Conservation (phyloP, 176 grass and related monocot genomes). For the Oryza officinalis region DNA sequence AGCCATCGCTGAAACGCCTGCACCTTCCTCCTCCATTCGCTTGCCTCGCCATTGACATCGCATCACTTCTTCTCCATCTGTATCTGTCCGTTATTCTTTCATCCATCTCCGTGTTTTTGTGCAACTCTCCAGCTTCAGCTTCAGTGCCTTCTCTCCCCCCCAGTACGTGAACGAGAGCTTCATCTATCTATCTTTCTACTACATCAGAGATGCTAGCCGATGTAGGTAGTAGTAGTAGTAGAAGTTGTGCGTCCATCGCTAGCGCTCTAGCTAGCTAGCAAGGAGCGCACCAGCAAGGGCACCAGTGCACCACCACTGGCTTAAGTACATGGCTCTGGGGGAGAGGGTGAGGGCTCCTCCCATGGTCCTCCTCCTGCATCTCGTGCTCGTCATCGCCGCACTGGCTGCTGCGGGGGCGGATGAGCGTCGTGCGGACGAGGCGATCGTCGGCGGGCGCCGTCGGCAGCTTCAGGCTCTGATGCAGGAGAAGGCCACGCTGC, state of each 20-base stretch:
- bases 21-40: neutral
- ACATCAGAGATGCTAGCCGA: neutral
- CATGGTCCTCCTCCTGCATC: slow-evolving; percentile 42
- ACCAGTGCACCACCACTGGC: neutral
- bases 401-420: neutral
- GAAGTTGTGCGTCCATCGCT: slow-evolving; percentile 17
- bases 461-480: slow-evolving; percentile 18
- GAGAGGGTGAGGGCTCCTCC: slow-evolving; percentile 38
- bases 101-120: slow-evolving; percentile 4
- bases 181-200: neutral
- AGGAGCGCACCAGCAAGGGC: neutral
- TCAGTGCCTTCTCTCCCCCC: neutral
- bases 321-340: neutral
- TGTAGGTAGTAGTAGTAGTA: no score
- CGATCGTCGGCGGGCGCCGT: neutral
- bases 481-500: slow-evolving; percentile 58
- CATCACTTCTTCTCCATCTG: neutral
- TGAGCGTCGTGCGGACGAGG: neutral
- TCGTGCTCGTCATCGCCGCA: neutral
- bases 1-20: neutral
- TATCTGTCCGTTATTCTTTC: neutral
- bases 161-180: neutral
- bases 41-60: slow-evolving; percentile 9
- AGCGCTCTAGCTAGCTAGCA: neutral
- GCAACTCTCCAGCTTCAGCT: neutral